phyloP scores from a whole-genome alignment of 176 grass and related monocot genomes.

The Chrysopogon serrulatus region DNA sequence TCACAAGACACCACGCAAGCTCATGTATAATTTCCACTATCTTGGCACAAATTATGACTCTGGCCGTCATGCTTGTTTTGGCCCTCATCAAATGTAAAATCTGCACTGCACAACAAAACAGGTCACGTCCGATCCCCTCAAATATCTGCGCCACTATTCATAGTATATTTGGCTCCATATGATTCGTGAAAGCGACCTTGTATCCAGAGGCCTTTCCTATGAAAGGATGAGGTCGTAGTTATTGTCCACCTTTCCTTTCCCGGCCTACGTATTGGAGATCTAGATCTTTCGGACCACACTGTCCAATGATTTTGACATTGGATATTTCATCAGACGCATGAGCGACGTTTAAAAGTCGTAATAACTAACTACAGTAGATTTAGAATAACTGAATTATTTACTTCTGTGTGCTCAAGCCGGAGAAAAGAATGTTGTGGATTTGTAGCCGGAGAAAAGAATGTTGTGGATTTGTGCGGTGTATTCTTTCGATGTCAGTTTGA shows the following conservation, averaged over 20 bases:
- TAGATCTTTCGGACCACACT: not conserved
- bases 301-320: not conserved
- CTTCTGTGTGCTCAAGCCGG: no score
- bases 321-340: not conserved
- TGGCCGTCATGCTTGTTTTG: not conserved
- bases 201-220: not conserved
- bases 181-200: conserved; percentile 21
- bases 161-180: not conserved
- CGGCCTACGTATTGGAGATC: not conserved
- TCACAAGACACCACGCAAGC: not conserved
- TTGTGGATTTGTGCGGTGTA: no score
- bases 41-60: not conserved
- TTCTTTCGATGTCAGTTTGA: no score
- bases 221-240: not conserved
- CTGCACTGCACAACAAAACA: not conserved
- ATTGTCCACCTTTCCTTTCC: not conserved
- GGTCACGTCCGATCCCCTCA: not conserved
- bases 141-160: not conserved
- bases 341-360: no score
- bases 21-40: not conserved
- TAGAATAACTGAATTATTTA: no score
- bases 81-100: not conserved
- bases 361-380: no score
- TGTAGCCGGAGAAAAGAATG: no score
- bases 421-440: no score